Evolutionary conservation across 371 early-diverging fungal species (phyloP).

Genomic region (Mortierella sp.): DNA sequence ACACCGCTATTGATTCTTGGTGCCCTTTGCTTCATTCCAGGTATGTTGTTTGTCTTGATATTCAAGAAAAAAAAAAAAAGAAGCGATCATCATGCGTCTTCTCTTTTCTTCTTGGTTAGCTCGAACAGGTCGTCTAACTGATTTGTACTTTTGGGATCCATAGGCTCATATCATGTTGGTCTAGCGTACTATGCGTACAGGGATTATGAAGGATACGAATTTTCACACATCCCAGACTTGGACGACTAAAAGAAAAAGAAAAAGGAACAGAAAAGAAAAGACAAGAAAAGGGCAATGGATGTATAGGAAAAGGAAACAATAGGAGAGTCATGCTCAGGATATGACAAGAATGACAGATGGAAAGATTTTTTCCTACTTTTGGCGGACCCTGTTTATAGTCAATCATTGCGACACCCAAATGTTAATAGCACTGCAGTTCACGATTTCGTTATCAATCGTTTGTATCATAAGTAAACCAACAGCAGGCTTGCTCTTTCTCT

Average conservation of each 20-base stretch:
- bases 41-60: conserved; percentile 16
- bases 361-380: no score
- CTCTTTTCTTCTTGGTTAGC: neutral
- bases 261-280: neutral
- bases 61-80: neutral
- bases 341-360: no score
- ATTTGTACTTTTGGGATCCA: neutral
- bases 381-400: no score
- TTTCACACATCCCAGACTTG: conserved; percentile 54
- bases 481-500: no score
- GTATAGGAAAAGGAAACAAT: no score
- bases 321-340: no score
- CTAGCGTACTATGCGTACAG: conserved; percentile 56
- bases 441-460: no score
- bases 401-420: no score
- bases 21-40: conserved; percentile 64
- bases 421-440: no score
- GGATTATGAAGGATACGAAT: conserved; percentile 56
- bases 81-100: no score
- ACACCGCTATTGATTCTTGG: conserved; percentile 62
- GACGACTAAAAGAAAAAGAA: conserved; percentile 16
- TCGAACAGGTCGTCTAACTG: neutral
- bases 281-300: no score
- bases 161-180: conserved; percentile 55
- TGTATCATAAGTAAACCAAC: no score